Base-by-base conservation (phyloP, 1,284 basidiomycete species). In the Malassezia caprae region DNA sequence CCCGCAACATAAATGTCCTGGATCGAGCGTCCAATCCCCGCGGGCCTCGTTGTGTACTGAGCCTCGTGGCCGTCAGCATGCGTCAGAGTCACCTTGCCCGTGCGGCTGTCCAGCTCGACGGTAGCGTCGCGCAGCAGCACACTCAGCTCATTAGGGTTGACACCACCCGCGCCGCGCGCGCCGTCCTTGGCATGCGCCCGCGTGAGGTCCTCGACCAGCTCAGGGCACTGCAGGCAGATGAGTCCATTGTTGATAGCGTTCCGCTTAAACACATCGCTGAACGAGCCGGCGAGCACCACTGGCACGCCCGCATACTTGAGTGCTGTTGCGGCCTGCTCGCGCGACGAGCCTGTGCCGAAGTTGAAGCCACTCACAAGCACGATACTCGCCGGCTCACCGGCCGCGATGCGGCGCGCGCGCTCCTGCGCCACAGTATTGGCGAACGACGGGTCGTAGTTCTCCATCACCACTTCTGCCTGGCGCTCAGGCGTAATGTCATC, bases 211-310 rank as follows among this genome's bases (percentile, higher is more conserved):
- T 80, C 78, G 21, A 98, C 85, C 45, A 99, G 82, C 65, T 87
- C 85, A 0, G 90, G 90, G 54, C 83, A 88, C 77, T 96, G 93
- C 48, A 96, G 76, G 71, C 93, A 96, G 56, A 99, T 88, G 8
- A 99, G 81, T 4, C 90, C 93, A 75, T 99, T 98, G 78, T 98
- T 98, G 79, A 98, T 98, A 13, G 90, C 86, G 76, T 99, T 98
- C 30, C 93, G 84, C 79, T 98, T 96, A 81, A 96, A 99, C 66
- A 98, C 96, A 76, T 98, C 94, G 15, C 94, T 93, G 69, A 99
- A 98, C 27, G 88, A 91, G 41, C 91, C 94, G 26, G 90, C 90
- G 57, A 99, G 82, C 51, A 99, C 90, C 47, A 96, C 79, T 0
- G 90, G 90, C 8, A 98, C 79, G 8, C 93, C 91, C 0, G 93